These are phyloP conservation scores for Brassica rapa DNA, from an alignment of 345 rosid species.

Conservation along the genomic window DNA sequence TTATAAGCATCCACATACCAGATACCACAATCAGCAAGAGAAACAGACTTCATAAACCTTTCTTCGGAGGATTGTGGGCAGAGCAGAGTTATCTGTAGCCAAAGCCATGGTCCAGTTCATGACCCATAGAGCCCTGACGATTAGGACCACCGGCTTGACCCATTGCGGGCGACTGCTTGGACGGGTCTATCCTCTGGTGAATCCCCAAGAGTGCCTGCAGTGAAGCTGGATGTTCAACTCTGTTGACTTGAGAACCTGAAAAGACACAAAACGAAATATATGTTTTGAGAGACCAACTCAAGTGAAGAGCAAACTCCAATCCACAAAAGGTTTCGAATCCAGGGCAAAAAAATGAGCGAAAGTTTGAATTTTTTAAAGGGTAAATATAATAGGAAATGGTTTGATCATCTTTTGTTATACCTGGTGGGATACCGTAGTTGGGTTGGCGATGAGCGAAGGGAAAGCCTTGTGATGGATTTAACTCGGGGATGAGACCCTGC, in stretches of 20 bases:
- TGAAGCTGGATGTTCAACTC: constrained; percentile 63
- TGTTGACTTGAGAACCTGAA: constrained; percentile 55
- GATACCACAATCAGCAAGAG: constrained; percentile 6
- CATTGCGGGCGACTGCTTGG: constrained; percentile 54
- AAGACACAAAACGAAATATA: not conserved
- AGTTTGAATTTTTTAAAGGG: not conserved
- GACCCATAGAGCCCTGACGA: constrained; percentile 59
- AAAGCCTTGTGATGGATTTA: constrained; percentile 62
- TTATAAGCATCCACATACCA: not conserved
- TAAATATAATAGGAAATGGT: constrained; percentile 4
- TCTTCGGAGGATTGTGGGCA: not conserved
- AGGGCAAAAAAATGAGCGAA: not conserved
- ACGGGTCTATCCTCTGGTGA: constrained; percentile 64
- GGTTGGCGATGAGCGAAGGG: constrained; percentile 64
- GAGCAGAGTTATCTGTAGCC: constrained; percentile 51
- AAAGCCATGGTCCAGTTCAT: constrained; percentile 77
- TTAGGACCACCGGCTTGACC: constrained; percentile 47
- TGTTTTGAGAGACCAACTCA: not conserved
- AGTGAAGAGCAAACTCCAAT: not conserved
- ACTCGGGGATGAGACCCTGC: constrained; percentile 57
- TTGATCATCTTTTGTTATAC: constrained; percentile 19
- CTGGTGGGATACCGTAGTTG: constrained; percentile 58
- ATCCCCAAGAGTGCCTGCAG: constrained; percentile 77
- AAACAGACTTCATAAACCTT: not conserved
- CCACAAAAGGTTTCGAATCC: not conserved